Base-by-base conservation (phyloP, 805 yeast genomes). In the Kregervanrija pseudodelftensis region DNA sequence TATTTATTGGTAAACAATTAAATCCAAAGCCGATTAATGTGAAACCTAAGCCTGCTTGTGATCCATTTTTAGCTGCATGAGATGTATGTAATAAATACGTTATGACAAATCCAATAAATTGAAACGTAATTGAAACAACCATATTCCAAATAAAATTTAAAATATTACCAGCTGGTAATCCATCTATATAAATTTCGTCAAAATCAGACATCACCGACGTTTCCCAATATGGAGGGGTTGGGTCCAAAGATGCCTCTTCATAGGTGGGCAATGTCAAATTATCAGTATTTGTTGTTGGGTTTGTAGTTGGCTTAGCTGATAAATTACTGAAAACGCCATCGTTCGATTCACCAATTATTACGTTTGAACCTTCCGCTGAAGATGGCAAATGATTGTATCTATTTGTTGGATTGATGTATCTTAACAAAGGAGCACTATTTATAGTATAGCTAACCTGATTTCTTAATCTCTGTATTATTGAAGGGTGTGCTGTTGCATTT, bases 191-290 rank as follows among this genome's bases (percentile, higher is more conserved):
- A 14, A 93, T 82, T 62, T 91, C 98, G 59, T 93, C 97, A 55
- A 77, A 82, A 8, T 82, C 88, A 5, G 95, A 85, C 59, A 89
- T 73, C 36, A 87, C 79, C 0, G 93, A 78, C 8, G 90, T 79
- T 63, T 93, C 99, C 95, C 97, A 93, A 64, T 93, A 93, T 35
- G 96, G 95, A 0, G 99, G 99, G 0, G 95, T 80, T 12, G 93
- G 77, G 60, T 93, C 99, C 3, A 88, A 84, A 0, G 96, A 87
- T 0, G 96, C 98, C 59, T 90, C 98, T 45, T 87, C 96, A 65
- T 93, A 93, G 0, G 95, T 73, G 3, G 98, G 98, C 15, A 79
- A 75, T 35, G 86, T 82, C 31, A 69, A 69, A 48, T 83, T 90
- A 10, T 68, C 63, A 36, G 60, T 59, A 13, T 62, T 58, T 0